Conservation (phyloP, 495 filamentous ascomycete genomes). For the Rusavskia elegans region DNA sequence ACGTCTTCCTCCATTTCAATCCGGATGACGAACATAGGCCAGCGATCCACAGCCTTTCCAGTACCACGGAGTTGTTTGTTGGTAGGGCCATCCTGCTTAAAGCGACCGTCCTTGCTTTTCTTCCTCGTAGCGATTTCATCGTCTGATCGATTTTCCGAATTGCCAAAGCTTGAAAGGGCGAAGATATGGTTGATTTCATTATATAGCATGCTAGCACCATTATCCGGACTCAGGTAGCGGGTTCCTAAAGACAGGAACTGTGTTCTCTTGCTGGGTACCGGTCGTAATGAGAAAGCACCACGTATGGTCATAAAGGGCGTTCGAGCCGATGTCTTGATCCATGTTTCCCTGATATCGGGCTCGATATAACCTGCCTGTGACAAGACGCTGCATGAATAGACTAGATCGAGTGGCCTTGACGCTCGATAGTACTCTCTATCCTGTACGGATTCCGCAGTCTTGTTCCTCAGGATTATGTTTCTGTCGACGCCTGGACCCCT, state of each 20-base stretch:
- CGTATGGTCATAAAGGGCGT: constrained; percentile 40
- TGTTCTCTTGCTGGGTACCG: constrained; percentile 49
- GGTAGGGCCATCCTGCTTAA: constrained; percentile 34
- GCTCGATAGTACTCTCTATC: not conserved
- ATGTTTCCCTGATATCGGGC: constrained; percentile 32
- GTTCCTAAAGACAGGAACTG: constrained; percentile 73
- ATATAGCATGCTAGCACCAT: constrained; percentile 50
- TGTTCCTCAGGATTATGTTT: constrained; percentile 10
- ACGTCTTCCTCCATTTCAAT: constrained; percentile 31
- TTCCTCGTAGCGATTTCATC: constrained; percentile 20
- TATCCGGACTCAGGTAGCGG: constrained; percentile 34
- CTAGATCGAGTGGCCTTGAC: constrained; percentile 13
- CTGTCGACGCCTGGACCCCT: constrained; percentile 20
- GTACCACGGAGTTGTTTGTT: constrained; percentile 37
- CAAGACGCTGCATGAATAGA: constrained; percentile 36
- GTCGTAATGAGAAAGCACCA: constrained; percentile 54
- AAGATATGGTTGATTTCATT: constrained; percentile 70
- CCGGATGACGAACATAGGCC: constrained; percentile 81
- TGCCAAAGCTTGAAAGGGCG: constrained; percentile 61
- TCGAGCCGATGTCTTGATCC: constrained; percentile 53
- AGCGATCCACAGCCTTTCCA: constrained; percentile 58
- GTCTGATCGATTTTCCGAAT: constrained; percentile 28
- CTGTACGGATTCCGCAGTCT: not conserved
- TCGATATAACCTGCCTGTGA: constrained; percentile 46
- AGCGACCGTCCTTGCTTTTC: constrained; percentile 21